These are phyloP conservation scores for Daedaleopsis sinensis DNA, from an alignment of 768 basidiomycete genomes.

Conservation along the genomic window DNA sequence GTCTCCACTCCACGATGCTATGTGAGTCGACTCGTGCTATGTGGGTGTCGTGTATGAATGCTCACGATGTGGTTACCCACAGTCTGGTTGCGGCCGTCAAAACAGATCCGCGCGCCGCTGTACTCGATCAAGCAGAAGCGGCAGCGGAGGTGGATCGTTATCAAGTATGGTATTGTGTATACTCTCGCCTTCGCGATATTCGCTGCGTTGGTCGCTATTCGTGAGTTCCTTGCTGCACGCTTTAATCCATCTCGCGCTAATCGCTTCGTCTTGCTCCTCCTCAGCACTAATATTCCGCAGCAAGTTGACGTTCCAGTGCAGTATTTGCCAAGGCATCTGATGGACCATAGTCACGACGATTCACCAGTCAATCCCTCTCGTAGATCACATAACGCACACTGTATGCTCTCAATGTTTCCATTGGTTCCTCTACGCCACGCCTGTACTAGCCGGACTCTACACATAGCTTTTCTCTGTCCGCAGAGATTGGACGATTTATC, in stretches of 20 bases:
- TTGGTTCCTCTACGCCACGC: constrained; percentile 4
- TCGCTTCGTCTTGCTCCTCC: background rate
- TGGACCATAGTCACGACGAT: constrained; percentile 26
- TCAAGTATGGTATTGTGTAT: constrained; percentile 85
- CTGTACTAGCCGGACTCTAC: constrained; percentile 26
- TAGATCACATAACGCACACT: constrained; percentile 19
- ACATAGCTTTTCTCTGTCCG: constrained; percentile 15
- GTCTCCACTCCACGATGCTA: constrained; percentile 86
- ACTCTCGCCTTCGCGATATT: constrained; percentile 68
- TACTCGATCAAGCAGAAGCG: constrained; percentile 89
- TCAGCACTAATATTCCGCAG: constrained; percentile 33
- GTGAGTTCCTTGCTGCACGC: constrained; percentile 47
- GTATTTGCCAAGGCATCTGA: constrained; percentile 31
- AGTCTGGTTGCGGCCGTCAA: constrained; percentile 96
- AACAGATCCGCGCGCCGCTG: constrained; percentile 90
- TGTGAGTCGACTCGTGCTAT: constrained; percentile 56
- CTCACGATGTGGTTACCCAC: constrained; percentile 25
- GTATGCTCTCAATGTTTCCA: constrained; percentile 19
- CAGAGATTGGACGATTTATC: constrained; percentile 24
- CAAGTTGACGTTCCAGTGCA: constrained; percentile 30
- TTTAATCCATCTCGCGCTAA: background rate
- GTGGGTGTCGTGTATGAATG: background rate
- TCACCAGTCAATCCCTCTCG: constrained; percentile 1
- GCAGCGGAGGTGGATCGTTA: constrained; percentile 88
- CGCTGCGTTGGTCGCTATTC: constrained; percentile 74